Base-by-base conservation (phyloP, 768 basidiomycete genomes). In the Termitomyces sp. region DNA sequence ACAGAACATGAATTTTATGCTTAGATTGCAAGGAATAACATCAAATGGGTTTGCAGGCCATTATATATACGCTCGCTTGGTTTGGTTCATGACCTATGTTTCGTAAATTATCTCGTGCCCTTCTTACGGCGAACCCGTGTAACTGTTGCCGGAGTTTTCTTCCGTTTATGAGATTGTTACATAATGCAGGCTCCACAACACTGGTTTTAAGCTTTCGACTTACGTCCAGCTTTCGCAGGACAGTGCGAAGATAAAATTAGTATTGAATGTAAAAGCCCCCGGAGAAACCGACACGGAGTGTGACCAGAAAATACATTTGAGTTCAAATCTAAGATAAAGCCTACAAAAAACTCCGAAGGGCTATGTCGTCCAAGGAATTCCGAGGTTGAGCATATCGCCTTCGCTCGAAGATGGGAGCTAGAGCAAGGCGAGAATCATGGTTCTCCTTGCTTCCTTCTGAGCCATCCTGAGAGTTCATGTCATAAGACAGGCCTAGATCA, bases 381-480 rank as follows among this genome's bases (percentile, higher is more conserved):
- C 88, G 78, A 53, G 78, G 76, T 55, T 85, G 87, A 10, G 79
- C 78, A 60, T 24, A 48, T 1, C 67, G 71, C 27, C 52, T 58
- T 24, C 85, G 77, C 48, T 76, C 76, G 54, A 89, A 71, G 44
- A 90, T 74, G 18, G 87, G 86, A 4, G 82, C 85, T 24, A 89
- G 82, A 8, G 82, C 83, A 24, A 88, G 52, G 7, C 57, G 39
- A 48, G 52, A 42, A 29, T 32, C 18, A 4, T 67, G 61, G 26
- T 66, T 67, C 18, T 67, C 69, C 62, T 68, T 63, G 48, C 68
- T 63, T 18, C 59, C 61, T 22, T 67, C 68, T 26, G 50, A 57
- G 22, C 32, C 53, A n/a, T 63, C 60, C 8, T 49, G 53, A 18
- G 62, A 57, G 31, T 44, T 13, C 55, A 59, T 37, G 13, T 65